A percentile compares a stretch with the other conserved stretches of the same genome.
phyloP scores from a whole-genome alignment of 345 rosid genomes.

The Lepidium didymum region DNA sequence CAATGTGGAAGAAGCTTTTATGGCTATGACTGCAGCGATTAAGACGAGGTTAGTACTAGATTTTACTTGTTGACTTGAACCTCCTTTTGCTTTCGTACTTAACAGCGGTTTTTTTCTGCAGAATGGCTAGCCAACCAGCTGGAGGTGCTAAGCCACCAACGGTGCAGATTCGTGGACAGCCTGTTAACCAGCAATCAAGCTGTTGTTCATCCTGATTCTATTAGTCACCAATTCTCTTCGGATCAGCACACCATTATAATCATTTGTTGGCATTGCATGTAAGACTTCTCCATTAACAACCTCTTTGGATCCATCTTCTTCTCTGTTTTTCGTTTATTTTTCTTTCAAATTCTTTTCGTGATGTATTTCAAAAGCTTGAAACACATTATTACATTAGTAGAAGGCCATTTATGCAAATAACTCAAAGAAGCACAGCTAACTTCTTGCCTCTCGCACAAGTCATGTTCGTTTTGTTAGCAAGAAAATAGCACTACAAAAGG shows the following conservation, averaged over 20 bases:
- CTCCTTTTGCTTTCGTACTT: neutral
- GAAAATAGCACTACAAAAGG: accelerated
- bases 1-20: slow-evolving; percentile 73
- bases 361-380: neutral
- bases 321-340: neutral
- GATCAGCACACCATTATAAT: slow-evolving; percentile 4
- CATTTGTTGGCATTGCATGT: slow-evolving; percentile 24
- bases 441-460: neutral
- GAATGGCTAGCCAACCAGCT: slow-evolving; percentile 75
- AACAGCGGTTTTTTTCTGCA: neutral
- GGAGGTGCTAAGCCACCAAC: slow-evolving; percentile 61
- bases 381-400: neutral
- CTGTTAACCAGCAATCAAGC: slow-evolving; percentile 66
- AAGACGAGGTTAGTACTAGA: slow-evolving; percentile 43
- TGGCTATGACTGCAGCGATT: slow-evolving; percentile 78
- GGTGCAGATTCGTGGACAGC: slow-evolving; percentile 71
- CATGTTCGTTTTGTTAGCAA: neutral
- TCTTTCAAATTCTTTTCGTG: neutral
- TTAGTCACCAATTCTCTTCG: neutral
- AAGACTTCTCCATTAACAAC: slow-evolving; percentile 9
- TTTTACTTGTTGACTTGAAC: neutral
- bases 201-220: slow-evolving; percentile 63
- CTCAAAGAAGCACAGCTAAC: neutral
- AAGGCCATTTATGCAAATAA: neutral
- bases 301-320: neutral